Evolutionary conservation across 257 asterid species (phyloP).

Genomic region (Leonotis leonurus): DNA sequence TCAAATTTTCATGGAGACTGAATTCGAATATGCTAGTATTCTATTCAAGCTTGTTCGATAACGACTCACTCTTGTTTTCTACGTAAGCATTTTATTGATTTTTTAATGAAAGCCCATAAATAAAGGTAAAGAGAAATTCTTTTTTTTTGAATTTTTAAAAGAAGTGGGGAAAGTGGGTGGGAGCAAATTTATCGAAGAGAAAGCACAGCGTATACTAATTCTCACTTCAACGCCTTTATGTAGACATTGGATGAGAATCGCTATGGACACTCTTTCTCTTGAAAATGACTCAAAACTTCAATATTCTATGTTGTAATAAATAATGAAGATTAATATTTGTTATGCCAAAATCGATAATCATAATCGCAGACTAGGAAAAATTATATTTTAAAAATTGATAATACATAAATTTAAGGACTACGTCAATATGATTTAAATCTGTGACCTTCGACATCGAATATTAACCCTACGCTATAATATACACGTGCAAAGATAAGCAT

Average conservation of each 20-base stretch:
- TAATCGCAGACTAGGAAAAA: slow-evolving; percentile 2
- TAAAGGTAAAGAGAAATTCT: neutral
- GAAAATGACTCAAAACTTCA: slow-evolving; percentile 22
- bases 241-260: slow-evolving; percentile 28
- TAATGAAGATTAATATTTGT: neutral
- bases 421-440: no score
- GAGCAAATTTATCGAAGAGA: neutral
- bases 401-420: no score
- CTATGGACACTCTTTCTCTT: slow-evolving; percentile 19
- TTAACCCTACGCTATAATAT: no score
- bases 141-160: no score
- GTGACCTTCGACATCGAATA: no score
- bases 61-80: neutral
- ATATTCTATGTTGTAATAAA: slow-evolving; percentile 1
- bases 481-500: no score
- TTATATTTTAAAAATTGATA: no score
- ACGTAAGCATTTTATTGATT: neutral
- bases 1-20: no score
- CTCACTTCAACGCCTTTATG: slow-evolving; percentile 14
- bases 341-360: slow-evolving; percentile 15
- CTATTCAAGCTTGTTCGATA: no score
- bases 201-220: slow-evolving; percentile 6
- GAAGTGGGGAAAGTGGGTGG: slow-evolving; percentile 9
- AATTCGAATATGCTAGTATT: no score
- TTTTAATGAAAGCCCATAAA: neutral